Evolutionary conservation across 169 alveolate genomes (phyloP).

Genomic region (Eimeria falciformis): DNA sequence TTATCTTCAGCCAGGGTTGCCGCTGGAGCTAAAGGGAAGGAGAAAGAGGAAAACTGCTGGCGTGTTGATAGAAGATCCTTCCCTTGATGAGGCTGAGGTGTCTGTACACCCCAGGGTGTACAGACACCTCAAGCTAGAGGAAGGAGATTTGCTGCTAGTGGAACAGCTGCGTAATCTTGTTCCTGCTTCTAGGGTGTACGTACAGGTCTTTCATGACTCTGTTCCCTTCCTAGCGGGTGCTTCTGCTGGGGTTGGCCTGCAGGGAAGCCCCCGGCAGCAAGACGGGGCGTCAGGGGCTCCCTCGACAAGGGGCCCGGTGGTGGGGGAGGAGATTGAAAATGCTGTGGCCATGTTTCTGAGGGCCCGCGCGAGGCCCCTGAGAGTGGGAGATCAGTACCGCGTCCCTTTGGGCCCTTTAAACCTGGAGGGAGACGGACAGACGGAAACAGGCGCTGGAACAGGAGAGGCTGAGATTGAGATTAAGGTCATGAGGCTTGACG

Average conservation of each 20-base stretch:
- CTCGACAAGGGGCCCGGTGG: neutral
- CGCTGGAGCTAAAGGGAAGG: constrained; percentile 96
- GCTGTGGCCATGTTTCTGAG: constrained; percentile 96
- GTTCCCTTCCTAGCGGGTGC: constrained; percentile 95
- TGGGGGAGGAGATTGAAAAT: constrained; percentile 76
- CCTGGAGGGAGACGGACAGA: neutral
- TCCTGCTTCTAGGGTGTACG: constrained; percentile 96
- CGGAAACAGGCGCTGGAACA: neutral
- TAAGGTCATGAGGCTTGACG: constrained; percentile 98
- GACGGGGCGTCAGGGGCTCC: constrained; percentile 7
- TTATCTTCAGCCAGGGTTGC: constrained; percentile 96
- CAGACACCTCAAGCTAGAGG: constrained; percentile 95
- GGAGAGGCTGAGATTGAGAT: constrained; percentile 90
- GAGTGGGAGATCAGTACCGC: constrained; percentile 96
- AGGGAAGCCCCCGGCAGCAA: neutral
- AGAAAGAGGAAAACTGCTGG: constrained; percentile 97
- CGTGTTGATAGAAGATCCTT: constrained; percentile 95
- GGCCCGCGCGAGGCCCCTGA: constrained; percentile 97
- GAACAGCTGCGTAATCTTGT: constrained; percentile 95
- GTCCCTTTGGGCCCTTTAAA: constrained; percentile 80
- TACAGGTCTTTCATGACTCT: constrained; percentile 97
- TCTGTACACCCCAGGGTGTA: constrained; percentile 95
- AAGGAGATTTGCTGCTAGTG: constrained; percentile 89
- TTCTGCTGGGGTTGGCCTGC: constrained; percentile 50
- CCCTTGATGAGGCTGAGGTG: constrained; percentile 95